A percentile compares a stretch with the other conserved stretches of the same genome.
Conservation (phyloP, 768 basidiomycete genomes). For the Mycena sanguinolenta region DNA sequence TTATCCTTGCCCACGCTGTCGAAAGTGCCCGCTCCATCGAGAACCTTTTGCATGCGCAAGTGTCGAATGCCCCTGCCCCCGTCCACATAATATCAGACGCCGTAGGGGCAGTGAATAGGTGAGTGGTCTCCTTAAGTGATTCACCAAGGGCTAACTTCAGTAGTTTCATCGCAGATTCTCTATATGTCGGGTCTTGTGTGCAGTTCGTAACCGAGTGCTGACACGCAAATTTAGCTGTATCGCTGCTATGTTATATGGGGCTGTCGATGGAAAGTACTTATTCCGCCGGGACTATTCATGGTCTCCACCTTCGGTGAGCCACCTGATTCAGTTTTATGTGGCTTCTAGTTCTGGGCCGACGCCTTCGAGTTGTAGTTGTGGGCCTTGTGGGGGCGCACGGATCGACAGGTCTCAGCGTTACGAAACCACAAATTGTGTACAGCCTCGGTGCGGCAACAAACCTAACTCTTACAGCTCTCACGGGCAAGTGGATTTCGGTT, state of each 20-base stretch:
- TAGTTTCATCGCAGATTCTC: neutral
- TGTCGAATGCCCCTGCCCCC: neutral
- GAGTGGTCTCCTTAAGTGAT: neutral
- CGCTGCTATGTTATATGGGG: slow-evolving; percentile 14
- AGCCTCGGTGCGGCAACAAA: neutral
- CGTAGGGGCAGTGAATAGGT: neutral
- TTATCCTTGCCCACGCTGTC: neutral
- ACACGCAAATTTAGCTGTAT: neutral
- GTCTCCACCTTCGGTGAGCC: slow-evolving; percentile 2
- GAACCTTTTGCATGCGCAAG: neutral
- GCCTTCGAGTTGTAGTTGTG: neutral
- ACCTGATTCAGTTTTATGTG: neutral
- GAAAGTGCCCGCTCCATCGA: neutral
- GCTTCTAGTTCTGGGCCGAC: neutral
- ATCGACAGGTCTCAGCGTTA: too few species aligned
- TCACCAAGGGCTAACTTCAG: neutral
- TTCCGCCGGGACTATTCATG: neutral
- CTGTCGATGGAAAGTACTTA: neutral
- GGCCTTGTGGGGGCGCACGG: neutral
- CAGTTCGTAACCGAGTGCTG: too few species aligned
- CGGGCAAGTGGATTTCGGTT: slow-evolving; percentile 1
- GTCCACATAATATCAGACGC: neutral
- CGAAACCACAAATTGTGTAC: neutral
- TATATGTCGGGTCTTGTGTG: neutral
- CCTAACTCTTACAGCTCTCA: neutral